A percentile compares a stretch with the other conserved stretches of the same genome.
These are phyloP conservation scores for Syncephalastrum contaminatum DNA, from an alignment of 371 early-diverging fungal species.

Conservation along the genomic window DNA sequence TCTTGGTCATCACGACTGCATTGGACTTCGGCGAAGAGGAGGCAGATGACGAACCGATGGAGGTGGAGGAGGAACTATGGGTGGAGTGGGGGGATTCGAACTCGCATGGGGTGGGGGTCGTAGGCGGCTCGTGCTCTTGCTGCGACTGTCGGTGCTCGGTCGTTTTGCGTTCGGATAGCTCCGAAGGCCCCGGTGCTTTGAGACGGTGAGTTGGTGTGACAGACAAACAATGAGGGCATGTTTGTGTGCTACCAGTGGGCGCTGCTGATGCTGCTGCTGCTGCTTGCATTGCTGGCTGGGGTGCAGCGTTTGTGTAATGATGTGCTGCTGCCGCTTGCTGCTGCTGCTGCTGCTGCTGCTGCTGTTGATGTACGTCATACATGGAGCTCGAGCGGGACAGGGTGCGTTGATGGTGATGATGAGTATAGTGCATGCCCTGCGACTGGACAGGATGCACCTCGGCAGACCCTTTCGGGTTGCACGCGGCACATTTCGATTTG, in stretches of 20 bases:
- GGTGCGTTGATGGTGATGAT: constrained; percentile 5
- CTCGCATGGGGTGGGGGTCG: background rate
- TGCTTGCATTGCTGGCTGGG: background rate
- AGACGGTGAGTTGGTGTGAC: background rate
- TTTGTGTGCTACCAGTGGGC: no score
- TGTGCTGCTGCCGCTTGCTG: no score
- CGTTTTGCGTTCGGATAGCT: background rate
- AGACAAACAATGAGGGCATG: background rate
- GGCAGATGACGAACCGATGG: constrained; percentile 3
- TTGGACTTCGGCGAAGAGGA: background rate
- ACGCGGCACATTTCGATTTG: constrained; percentile 22
- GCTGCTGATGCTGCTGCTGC: constrained; percentile 1
- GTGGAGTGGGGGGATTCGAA: background rate
- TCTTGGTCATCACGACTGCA: background rate
- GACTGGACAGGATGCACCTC: background rate
- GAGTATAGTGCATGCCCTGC: background rate
- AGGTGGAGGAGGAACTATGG: constrained; percentile 7
- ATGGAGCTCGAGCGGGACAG: constrained; percentile 18
- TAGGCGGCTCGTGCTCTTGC: constrained; percentile 1
- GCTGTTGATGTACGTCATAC: constrained; percentile 11
- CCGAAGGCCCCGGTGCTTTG: background rate
- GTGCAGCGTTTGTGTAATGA: background rate
- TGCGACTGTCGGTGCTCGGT: constrained; percentile 10
- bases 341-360: background rate
- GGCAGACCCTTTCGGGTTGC: constrained; percentile 11